These are phyloP conservation scores for Gaeumannomyces tritici DNA, from an alignment of 2,329 filamentous ascomycete species.

Conservation along the genomic window DNA sequence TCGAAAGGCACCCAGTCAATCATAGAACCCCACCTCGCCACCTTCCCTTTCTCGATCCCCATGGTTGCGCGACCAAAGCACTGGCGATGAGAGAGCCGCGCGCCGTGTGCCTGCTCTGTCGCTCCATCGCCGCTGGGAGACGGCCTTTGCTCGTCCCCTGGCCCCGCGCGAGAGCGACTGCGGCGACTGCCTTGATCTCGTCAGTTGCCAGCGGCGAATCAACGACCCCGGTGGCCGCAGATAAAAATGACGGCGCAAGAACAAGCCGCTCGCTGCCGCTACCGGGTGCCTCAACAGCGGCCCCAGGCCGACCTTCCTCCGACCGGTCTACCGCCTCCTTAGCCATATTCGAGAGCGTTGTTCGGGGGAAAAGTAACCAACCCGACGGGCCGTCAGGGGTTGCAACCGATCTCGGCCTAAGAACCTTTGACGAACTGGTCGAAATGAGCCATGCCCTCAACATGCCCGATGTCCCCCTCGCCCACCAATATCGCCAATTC, in stretches of 20 bases:
- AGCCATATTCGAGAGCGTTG: slow-evolving; percentile 12
- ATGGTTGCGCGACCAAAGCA: not conserved
- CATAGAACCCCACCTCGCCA: not conserved
- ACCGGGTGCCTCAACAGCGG: not conserved
- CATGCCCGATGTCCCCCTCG: slow-evolving; percentile 8
- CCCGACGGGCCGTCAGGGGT: slow-evolving; percentile 1
- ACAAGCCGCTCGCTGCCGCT: not conserved
- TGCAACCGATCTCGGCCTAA: slow-evolving; percentile 7
- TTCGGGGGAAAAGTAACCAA: slow-evolving; percentile 4
- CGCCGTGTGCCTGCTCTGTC: slow-evolving; percentile 11
- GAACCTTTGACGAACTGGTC: slow-evolving; percentile 17
- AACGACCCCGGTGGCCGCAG: not conserved
- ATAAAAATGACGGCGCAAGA: not conserved
- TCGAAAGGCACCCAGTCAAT: no score
- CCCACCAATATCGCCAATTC: slow-evolving; percentile 21
- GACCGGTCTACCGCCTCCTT: not conserved
- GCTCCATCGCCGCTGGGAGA: slow-evolving; percentile 1
- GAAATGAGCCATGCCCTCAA: slow-evolving; percentile 18
- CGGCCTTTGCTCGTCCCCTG: slow-evolving; percentile 1
- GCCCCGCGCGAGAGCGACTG: not conserved
- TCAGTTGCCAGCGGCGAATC: not conserved
- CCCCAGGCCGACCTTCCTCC: no score
- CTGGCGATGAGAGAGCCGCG: slow-evolving; percentile 10
- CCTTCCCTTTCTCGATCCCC: not conserved
- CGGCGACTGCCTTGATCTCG: not conserved